Evolutionary conservation across 2,329 filamentous ascomycete species (phyloP), one percentile per base, ranked within the genome.

Genomic region (Stagonosporopsis vannaccii): DNA sequence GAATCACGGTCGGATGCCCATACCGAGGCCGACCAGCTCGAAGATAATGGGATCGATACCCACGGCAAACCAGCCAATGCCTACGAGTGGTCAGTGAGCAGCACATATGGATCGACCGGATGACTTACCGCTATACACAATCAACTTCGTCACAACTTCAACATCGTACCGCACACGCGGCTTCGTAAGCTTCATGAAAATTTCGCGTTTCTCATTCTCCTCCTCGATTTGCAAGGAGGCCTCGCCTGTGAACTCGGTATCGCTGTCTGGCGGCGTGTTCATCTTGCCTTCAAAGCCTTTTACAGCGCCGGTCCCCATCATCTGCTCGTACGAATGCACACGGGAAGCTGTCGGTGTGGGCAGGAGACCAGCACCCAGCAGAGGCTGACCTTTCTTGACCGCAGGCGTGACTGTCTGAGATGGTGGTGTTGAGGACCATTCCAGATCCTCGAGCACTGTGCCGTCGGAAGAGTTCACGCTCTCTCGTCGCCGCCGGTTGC

Each of bases 91-190:
- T 59, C n/a, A 56, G 50, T 15, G 6, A 7, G 47, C 40, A 56
- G 7, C 4, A n/a, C 7, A 19, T 19, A 12, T 0, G 32, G 13
- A 22, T 6, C 12, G 20, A 22, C 3, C 4, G 11, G 13, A 13
- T 12, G n/a, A 56, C 87, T 76, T 79, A 92, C 94, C 95, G 56
- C 90, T 85, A 79, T 99, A 99, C 22, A 99, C 92, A 67, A 99
- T 90, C 58, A 99, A 78, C 78, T 97, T 98, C 5, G 95, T 98
- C 33, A 99, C 90, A 35, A 99, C 94, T 77, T 99, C 95, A n/a
- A 98, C 94, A 77, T 99, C 95, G 71, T 98, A 99, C 66, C 93
- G 84, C 57, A 97, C 93, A 64, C 95, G 87, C 44, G 95, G 92
- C 77, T 90, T 91, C 61, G 92, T 88, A 51, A 98, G 82, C 71